Conservation (phyloP, 495 filamentous ascomycete genomes). For the Penicillium salamii region DNA sequence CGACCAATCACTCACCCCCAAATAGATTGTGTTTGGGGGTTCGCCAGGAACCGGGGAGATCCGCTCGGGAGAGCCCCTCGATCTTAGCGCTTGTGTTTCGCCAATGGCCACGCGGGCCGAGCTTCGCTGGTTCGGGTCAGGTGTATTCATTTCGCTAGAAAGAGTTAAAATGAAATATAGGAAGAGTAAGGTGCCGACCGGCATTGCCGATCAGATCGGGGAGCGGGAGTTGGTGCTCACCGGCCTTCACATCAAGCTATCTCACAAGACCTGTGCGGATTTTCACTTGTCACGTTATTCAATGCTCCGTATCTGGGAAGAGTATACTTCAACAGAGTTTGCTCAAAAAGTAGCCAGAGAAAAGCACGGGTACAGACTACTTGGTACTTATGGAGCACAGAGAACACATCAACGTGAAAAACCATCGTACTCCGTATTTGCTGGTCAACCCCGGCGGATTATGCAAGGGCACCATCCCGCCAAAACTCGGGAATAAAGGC, state of each 20-base stretch:
- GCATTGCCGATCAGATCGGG: background rate
- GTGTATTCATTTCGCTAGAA: background rate
- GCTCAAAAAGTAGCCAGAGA: too few species aligned
- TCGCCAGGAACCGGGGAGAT: constrained; percentile 20
- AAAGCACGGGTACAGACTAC: too few species aligned
- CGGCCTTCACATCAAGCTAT: background rate
- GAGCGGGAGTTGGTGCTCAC: background rate
- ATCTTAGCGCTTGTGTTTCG: constrained; percentile 13
- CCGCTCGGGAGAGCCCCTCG: constrained; percentile 14
- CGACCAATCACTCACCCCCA: background rate
- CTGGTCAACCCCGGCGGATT: too few species aligned
- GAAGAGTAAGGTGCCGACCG: background rate
- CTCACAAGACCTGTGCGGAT: background rate
- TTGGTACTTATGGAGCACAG: too few species aligned
- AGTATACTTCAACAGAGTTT: too few species aligned
- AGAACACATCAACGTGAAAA: too few species aligned
- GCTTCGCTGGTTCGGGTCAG: background rate
- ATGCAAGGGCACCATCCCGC: too few species aligned
- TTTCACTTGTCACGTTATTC: too few species aligned
- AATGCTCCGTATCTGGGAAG: too few species aligned
- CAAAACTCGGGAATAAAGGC: background rate
- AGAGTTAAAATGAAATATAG: background rate
- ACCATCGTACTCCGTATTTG: too few species aligned
- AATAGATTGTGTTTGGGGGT: constrained; percentile 8
- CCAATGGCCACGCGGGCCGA: background rate